A percentile compares a stretch with the other conserved stretches of the same genome.
Evolutionary conservation across 306 rosid genomes (phyloP).

Genomic region (Vicia villosa): DNA sequence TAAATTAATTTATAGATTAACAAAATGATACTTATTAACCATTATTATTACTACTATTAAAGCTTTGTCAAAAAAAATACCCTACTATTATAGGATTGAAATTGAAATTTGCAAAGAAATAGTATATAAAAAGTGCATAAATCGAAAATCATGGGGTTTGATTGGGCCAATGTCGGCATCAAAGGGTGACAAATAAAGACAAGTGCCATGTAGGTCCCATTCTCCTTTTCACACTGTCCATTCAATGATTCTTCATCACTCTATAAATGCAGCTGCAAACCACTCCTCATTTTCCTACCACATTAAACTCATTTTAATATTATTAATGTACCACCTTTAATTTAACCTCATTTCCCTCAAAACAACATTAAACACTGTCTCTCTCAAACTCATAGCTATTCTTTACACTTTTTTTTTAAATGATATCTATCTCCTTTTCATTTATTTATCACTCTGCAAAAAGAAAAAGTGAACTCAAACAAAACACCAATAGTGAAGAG

Average conservation of each 20-base stretch:
- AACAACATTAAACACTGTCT: neutral
- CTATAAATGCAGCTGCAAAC: neutral
- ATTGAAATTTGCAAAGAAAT: too few species aligned
- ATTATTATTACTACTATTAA: too few species aligned
- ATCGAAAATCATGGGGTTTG: too few species aligned
- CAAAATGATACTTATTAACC: too few species aligned
- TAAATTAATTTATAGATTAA: too few species aligned
- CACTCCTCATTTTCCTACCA: neutral
- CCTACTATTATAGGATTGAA: too few species aligned
- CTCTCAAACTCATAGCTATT: slow-evolving; percentile 1
- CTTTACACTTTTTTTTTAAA: neutral
- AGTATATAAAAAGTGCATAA: too few species aligned
- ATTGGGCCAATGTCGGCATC: neutral
- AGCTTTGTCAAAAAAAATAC: too few species aligned
- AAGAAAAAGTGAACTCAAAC: slow-evolving; percentile 9
- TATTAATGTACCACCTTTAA: neutral
- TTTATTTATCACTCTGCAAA: slow-evolving; percentile 23
- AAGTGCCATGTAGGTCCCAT: too few species aligned
- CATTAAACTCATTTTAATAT: neutral
- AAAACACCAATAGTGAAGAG: slow-evolving; percentile 3
- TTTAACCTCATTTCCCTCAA: neutral
- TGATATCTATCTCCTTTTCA: neutral
- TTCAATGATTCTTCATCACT: neutral
- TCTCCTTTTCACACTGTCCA: neutral
- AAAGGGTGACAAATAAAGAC: neutral